Base-by-base conservation (phyloP, 805 yeast species). In the Sungouiozyma intestinalis region DNA sequence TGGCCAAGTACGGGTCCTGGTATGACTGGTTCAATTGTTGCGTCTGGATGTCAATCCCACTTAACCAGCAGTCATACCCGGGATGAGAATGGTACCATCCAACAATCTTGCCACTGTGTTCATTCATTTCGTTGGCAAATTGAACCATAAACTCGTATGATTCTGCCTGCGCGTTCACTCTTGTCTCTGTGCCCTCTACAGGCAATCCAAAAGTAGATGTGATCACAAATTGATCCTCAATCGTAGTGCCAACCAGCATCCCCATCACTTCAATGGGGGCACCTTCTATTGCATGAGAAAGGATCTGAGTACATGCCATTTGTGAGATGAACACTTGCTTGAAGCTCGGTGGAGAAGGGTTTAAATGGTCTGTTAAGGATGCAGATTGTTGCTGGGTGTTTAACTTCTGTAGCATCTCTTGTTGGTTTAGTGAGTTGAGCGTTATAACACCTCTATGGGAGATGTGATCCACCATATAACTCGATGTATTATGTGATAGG, bases 21-120 rank as follows among this genome's bases (percentile, higher is more conserved):
- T 79, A 86, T 44, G 74, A 77, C 62, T 87, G 97, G 53, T 88
- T 86, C 56, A 86, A 71, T 17, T 67, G 57, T 58, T 90, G 97
- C 0, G 97, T 90, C 36, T 84, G 79, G 29, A 92, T 94, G 62
- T 90, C 97, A 33, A 90, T 86, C 3, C 92, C 94, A 42, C 92
- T 80, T 36, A 90, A 63, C 96, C 97, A 90, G 60, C 97, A 88
- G 15, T 96, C 97, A 60, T 87, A 90, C 0, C 96, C 95, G 0
- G 98, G 98, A 61, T 90, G 98, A 71, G 97, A 86, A 62, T 90
- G 98, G 63, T 92, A 90, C 98, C 98, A 90, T 8, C 98, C 98
- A 14, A 92, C 85, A 17, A 90, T 82, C 50, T 83, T 74, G 6
- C 31, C 35, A n/a, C 57, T 46, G 65, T 19, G 65, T 61, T 54